A percentile compares a stretch with the other conserved stretches of the same genome.
Evolutionary conservation across 2,329 filamentous ascomycete species (phyloP).

Genomic region (Fusarium temperatum): DNA sequence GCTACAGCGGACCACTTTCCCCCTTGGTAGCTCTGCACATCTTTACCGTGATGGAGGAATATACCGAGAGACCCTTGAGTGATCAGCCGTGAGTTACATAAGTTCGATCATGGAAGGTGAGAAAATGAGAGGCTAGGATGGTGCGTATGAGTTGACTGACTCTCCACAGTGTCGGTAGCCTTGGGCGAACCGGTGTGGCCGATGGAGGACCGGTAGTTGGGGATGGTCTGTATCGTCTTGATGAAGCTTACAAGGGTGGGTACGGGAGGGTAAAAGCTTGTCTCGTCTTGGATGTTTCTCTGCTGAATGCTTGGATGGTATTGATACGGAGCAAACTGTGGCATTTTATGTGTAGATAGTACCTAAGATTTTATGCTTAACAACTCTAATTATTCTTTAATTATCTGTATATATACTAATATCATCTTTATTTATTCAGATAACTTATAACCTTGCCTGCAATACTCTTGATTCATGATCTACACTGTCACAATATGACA

Average conservation of each 20-base stretch:
- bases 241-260: conserved; percentile 4
- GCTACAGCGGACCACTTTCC: background rate
- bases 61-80: conserved; percentile 11
- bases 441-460: no score
- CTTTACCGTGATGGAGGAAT: conserved; percentile 7
- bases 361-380: background rate
- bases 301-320: conserved; percentile 3
- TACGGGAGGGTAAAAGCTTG: conserved; percentile 12
- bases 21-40: conserved; percentile 21
- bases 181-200: conserved; percentile 3
- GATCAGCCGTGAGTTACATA: background rate
- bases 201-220: conserved; percentile 1
- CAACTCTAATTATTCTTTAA: background rate
- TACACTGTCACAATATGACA: background rate
- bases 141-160: background rate
- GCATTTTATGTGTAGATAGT: background rate
- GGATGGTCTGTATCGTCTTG: conserved; percentile 8
- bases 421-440: background rate
- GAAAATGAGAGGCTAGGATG: background rate
- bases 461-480: background rate
- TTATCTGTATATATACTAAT: no score
- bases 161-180: background rate
- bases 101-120: background rate
- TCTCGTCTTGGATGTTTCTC: conserved; percentile 15
- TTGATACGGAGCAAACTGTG: background rate